Percentiles rank a stretch among this genome's conserved stretches.
These are phyloP conservation scores for Chytridiales sp. DNA, from an alignment of 371 early-diverging fungal genomes.

Conservation along the genomic window DNA sequence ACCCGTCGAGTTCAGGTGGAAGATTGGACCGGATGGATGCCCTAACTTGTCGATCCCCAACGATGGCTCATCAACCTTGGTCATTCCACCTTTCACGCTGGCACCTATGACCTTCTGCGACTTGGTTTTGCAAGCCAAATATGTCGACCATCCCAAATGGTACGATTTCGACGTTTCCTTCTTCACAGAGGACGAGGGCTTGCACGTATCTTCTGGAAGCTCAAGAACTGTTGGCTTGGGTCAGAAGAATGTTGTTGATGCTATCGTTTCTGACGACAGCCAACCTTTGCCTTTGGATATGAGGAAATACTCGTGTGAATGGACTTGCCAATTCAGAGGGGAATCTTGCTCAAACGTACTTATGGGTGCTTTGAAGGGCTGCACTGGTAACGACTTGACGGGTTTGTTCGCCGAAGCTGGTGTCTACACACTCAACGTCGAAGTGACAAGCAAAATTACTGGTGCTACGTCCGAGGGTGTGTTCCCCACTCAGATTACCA, in stretches of 20 bases:
- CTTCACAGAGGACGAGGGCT: slow-evolving; percentile 18
- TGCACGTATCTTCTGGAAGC: slow-evolving; percentile 23
- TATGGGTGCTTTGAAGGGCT: not conserved
- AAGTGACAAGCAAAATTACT: slow-evolving; percentile 17
- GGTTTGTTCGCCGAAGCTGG: slow-evolving; percentile 7
- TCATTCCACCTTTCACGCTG: slow-evolving; percentile 22
- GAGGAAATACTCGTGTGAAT: slow-evolving; percentile 18
- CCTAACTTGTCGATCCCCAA: slow-evolving; percentile 9
- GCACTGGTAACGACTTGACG: slow-evolving; percentile 20
- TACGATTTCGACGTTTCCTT: slow-evolving; percentile 1
- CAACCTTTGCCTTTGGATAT: too few relatives aligned
- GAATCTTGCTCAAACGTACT: slow-evolving; percentile 4
- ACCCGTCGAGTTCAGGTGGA: slow-evolving; percentile 14
- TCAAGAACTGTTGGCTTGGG: slow-evolving; percentile 18
- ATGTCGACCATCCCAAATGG: slow-evolving; percentile 12
- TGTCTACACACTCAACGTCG: slow-evolving; percentile 17
- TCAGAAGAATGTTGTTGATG: slow-evolving; percentile 11
- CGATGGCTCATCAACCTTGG: slow-evolving; percentile 1
- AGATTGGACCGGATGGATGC: slow-evolving; percentile 1
- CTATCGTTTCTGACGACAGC: slow-evolving; percentile 16
- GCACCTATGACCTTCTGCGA: slow-evolving; percentile 10
- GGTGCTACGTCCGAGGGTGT: not conserved
- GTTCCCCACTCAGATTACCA: slow-evolving; percentile 1
- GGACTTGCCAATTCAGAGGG: slow-evolving; percentile 17
- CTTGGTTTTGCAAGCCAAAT: slow-evolving; percentile 15